Base-by-base conservation (phyloP, 75 land plant species). In the Pinus taeda region DNA sequence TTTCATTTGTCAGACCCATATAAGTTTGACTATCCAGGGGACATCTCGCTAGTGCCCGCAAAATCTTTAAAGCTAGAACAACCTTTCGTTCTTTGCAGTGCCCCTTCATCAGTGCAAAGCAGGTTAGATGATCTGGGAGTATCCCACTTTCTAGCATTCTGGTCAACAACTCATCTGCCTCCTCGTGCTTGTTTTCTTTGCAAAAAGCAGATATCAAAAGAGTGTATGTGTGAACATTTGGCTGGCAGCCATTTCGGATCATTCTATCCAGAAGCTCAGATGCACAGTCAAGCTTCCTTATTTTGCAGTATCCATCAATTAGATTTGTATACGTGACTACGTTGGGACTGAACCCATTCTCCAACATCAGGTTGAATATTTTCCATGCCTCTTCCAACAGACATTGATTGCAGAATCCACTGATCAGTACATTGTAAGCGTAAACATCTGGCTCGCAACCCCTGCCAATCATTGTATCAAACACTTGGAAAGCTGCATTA, bases 81-180 rank as follows among this genome's bases (percentile, higher is more conserved):
- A 78, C 55, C 62, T 78, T 60, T 30, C 78, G 55, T 15, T 78
- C 89, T 69, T 83, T 74, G 0, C 85, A 83, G 20, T 71, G 60
- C 9, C 37, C 64, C 63, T 76, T 81, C n/a, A 80, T 70, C 29
- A 90, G 78, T 22, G 18, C 73, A 39, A 83, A 75, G 72, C 83
- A 85, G 71, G 88, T 79, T 7, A 85, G 67, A 66, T 81, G 79
- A 55, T 90, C 90, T 42, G 95, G 91, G 55, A 84, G 65, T 45
- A 89, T 76, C 6, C 83, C 82, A 56, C 60, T 49, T 6, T 75
- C 74, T 59, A 88, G 59, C 91, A 90, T 93, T 61, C 77, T 74
- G 56, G 77, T 53, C 30, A 80, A 85, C 59, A 83, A 71, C 21
- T 62, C 74, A 30, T 78, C 75, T 1, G 83, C 85, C 36, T 82